phyloP scores from a whole-genome alignment of 768 basidiomycete species.

The Trametes villosa region DNA sequence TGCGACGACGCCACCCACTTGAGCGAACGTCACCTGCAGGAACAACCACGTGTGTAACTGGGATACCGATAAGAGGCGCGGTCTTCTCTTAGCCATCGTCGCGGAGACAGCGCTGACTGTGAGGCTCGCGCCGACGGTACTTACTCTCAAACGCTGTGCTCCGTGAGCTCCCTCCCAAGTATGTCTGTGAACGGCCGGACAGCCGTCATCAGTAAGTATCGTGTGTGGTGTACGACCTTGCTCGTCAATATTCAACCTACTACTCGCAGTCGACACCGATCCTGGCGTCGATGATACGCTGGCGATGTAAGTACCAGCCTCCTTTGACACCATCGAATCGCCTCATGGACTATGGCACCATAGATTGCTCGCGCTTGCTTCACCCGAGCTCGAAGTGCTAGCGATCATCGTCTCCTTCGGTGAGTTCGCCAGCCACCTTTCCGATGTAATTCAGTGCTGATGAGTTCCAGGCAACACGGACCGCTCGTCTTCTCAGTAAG shows the following conservation, averaged over 20 bases:
- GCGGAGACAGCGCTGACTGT: too few relatives aligned
- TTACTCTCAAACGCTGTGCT: too few relatives aligned
- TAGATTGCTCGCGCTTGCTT: conserved; percentile 78
- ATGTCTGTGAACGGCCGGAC: background rate
- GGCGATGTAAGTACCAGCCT: conserved; percentile 60
- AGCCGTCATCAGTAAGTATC: background rate
- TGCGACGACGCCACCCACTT: too few relatives aligned
- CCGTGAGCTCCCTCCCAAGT: conserved; percentile 48
- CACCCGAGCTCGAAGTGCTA: conserved; percentile 81
- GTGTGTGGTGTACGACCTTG: background rate
- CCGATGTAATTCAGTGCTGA: background rate
- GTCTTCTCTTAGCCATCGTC: too few relatives aligned
- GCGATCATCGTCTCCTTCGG: conserved; percentile 80
- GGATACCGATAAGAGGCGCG: too few relatives aligned
- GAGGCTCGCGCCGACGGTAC: too few relatives aligned
- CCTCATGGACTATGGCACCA: too few relatives aligned
- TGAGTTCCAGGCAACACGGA: conserved; percentile 70
- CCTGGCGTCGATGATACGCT: conserved; percentile 84
- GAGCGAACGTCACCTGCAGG: too few relatives aligned
- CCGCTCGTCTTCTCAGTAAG: conserved; percentile 62
- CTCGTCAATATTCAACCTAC: background rate
- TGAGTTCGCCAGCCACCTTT: conserved; percentile 32
- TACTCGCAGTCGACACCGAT: conserved; percentile 75
- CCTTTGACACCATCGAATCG: background rate
- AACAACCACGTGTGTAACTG: too few relatives aligned